Conservation (phyloP, 2,329 filamentous ascomycete genomes). For the Trichoderma hamatum region DNA sequence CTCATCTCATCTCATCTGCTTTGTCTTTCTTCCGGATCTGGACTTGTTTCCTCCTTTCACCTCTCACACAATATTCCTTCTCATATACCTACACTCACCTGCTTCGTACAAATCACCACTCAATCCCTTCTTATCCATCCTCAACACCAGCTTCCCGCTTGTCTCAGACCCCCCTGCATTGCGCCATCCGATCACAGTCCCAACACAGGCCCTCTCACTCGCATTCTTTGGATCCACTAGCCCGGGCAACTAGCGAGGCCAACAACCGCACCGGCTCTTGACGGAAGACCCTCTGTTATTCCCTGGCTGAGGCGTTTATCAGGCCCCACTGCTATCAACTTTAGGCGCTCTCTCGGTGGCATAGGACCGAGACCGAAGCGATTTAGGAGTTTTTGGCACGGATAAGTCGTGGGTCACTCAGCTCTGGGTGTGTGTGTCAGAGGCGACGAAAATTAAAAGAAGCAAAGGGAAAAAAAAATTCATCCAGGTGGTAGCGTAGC, state of each 20-base stretch:
- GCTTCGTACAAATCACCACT: neutral
- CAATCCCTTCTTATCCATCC: neutral
- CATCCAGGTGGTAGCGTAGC: neutral
- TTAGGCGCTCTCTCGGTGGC: conserved; percentile 19
- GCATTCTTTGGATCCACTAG: conserved; percentile 23
- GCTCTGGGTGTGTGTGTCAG: conserved; percentile 8
- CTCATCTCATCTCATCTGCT: neutral
- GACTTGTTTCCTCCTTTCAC: neutral
- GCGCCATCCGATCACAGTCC: conserved; percentile 25
- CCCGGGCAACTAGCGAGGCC: conserved; percentile 23
- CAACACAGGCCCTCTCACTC: neutral
- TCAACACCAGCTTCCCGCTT: neutral
- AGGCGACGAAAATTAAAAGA: neutral
- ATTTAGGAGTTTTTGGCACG: neutral
- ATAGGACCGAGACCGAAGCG: conserved; percentile 8
- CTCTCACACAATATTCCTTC: neutral
- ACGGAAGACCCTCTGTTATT: conserved; percentile 10
- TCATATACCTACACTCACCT: neutral
- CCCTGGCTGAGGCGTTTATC: conserved; percentile 22
- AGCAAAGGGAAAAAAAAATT: neutral
- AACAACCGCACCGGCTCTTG: conserved; percentile 21
- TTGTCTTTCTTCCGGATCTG: neutral
- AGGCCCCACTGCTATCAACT: conserved; percentile 22
- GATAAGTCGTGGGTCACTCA: conserved; percentile 1
- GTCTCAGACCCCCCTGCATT: conserved; percentile 16